phyloP scores from a whole-genome alignment of 352 stramenopile species.

The Pythium utonaiense region DNA sequence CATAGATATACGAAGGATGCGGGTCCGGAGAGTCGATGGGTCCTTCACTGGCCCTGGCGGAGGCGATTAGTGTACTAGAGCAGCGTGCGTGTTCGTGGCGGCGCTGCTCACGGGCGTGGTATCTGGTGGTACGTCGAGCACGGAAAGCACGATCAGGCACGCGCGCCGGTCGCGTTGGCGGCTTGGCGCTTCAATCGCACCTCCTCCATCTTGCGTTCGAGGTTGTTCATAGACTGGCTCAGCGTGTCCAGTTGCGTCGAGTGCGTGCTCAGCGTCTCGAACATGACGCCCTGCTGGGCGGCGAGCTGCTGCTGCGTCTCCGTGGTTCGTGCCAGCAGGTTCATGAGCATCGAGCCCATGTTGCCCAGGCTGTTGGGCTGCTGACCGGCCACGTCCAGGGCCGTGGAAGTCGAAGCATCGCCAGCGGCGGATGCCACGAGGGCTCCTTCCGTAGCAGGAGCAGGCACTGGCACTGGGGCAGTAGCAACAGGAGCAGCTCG shows the following conservation, averaged over 20 bases:
- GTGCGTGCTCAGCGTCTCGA: slow-evolving; percentile 82
- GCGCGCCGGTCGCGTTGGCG: not conserved
- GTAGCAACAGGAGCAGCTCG: slow-evolving; percentile 10
- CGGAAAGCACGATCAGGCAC: not conserved
- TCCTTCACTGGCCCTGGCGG: slow-evolving; percentile 4
- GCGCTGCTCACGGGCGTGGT: not conserved
- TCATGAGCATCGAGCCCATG: slow-evolving; percentile 89
- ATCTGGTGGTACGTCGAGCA: too few species aligned
- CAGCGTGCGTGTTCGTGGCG: too few species aligned
- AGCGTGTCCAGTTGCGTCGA: slow-evolving; percentile 76
- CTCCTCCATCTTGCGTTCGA: slow-evolving; percentile 78
- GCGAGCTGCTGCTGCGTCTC: slow-evolving; percentile 86
- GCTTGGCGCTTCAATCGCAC: slow-evolving; percentile 59
- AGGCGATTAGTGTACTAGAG: not conserved
- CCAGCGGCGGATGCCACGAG: slow-evolving; percentile 37
- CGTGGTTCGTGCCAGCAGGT: slow-evolving; percentile 74
- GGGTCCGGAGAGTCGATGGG: slow-evolving; percentile 12
- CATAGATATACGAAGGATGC: slow-evolving; percentile 26
- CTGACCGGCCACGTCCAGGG: slow-evolving; percentile 61
- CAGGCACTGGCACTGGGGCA: slow-evolving; percentile 2
- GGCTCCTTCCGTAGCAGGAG: slow-evolving; percentile 23
- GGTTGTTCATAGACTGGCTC: slow-evolving; percentile 64
- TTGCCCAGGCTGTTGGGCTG: slow-evolving; percentile 65
- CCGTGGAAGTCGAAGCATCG: slow-evolving; percentile 45
- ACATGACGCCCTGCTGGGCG: slow-evolving; percentile 84